Evolutionary conservation across 768 basidiomycete genomes (phyloP), one percentile per base, ranked within the genome.

Genomic region (Calocybe indica): DNA sequence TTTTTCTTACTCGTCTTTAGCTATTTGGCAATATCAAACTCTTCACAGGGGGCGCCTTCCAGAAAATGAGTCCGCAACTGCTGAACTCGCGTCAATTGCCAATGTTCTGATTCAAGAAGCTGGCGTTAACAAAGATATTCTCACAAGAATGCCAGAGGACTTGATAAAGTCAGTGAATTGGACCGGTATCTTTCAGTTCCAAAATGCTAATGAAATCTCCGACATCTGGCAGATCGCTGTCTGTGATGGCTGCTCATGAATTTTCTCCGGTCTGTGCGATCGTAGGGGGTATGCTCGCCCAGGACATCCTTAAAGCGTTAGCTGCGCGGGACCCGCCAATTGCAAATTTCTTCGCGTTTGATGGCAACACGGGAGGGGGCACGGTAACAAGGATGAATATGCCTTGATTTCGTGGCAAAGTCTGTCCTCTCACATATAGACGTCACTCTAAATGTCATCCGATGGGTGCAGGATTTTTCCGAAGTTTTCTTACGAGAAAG

Each of bases 181-280:
- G 22, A 44, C 46, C 45, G 35, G n/a, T 47, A 43, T 13, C 44
- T 45, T 35, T 36, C 30, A 38, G 31, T 47, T 42, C 45, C 37
- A 40, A 40, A 22, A 22, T 22, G 22, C 22, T 22, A 2, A 22
- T 22, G 22, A 22, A 48, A 31, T 47, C 44, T 37, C 48, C 45
- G 45, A 14, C 40, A 15, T 43, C 42, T 40, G 30, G 15, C 55
- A 96, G 93, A 53, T 70, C 79, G n/a, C 54, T 88, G 37, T 71
- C 83, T 5, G 74, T 70, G 10, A 82, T 85, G n/a, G 85, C 90
- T 6, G 66, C 69, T 13, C 82, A 87, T 62, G 92, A 95, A 61
- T 91, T 97, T 68, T 86, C 92, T 0, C 92, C 96, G 0, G 84
- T 92, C 1, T 91, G 92, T 61, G 96, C 96, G 1, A 88, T 99